Base-by-base conservation (phyloP, 2,329 filamentous ascomycete genomes). In the Botryotinia convoluta region DNA sequence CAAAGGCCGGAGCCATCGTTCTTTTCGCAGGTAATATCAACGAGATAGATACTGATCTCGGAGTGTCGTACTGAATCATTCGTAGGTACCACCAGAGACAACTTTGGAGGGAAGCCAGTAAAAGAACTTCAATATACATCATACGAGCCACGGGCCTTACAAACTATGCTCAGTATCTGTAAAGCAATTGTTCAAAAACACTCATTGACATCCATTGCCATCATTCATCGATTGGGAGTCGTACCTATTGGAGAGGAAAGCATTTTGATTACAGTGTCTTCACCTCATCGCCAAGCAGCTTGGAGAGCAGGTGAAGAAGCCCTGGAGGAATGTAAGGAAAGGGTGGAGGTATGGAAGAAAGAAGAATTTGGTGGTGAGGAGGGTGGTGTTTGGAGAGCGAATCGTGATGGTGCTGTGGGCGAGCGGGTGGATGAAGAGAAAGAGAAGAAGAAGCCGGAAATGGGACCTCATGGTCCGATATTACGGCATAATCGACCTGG, bases 211-310 rank as follows among this genome's bases (percentile, higher is more conserved):
- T 92, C 89, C 12, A 90, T 98, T 74, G 90, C 92, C 68, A 92
- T 98, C 82, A 86, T 92, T 22, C 96, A 98, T 83, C 89, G 95
- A 6, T 86, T 98, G 5, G 96, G 96, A 0, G 87, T 89, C 32
- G 95, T 98, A 26, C 93, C 93, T 4, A 91, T 98, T 72, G 92
- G 91, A n/a, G 93, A 98, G 83, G 95, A 98, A 84, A 97, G 93
- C 81, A 95, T 99, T 75, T 84, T 97, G 72, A 94, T 98, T 78
- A 93, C 93, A 1, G 92, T 98, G 6, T 94, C 93, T 61, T 88
- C 93, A 42, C 90, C 92, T 51, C 96, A 98, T 84, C 87, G 96
- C 12, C 88, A 92, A 78, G 93, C 92, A 22, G 95, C 93, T 8
- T 99, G 95, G 95, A 84, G 85, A 78, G 95, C 92, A 0, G 95